Conservation (phyloP, 331 rosid genomes). For the Dryas integrifolia region DNA sequence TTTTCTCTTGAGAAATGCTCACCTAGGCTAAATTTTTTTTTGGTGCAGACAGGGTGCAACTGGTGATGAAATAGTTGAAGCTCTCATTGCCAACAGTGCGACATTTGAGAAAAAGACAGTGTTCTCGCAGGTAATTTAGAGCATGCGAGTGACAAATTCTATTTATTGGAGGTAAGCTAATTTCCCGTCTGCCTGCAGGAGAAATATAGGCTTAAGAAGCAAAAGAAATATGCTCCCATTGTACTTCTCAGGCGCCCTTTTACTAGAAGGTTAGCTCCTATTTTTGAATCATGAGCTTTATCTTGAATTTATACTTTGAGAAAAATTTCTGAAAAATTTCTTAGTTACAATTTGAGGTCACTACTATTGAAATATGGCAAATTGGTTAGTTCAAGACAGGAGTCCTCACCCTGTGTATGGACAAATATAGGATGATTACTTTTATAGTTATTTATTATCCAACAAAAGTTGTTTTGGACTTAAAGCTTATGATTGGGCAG, state of each 20-base stretch:
- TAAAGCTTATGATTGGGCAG: background rate
- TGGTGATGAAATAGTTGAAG: conserved; percentile 89
- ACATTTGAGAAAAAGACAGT: conserved; percentile 86
- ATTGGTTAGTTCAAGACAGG: background rate
- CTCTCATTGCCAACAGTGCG: conserved; percentile 87
- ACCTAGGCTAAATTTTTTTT: conserved; percentile 1
- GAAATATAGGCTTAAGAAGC: conserved; percentile 88
- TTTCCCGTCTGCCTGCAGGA: conserved; percentile 52
- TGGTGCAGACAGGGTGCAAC: conserved; percentile 75
- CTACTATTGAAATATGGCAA: background rate
- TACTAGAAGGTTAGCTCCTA: conserved; percentile 60
- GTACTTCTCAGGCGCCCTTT: conserved; percentile 83
- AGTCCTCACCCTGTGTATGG: background rate
- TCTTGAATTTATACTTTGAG: background rate
- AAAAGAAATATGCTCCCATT: conserved; percentile 91
- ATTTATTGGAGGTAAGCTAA: conserved; percentile 19
- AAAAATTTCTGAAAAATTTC: background rate
- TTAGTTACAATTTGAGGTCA: background rate
- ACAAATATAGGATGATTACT: background rate
- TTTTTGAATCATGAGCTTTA: background rate
- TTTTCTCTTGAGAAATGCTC: background rate
- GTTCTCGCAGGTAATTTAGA: conserved; percentile 77
- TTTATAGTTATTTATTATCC: background rate
- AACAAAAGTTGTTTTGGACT: background rate
- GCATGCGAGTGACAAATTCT: background rate